Conservation (phyloP, 73 alveolate genomes). For the Paramecium pentaurelia region DNA sequence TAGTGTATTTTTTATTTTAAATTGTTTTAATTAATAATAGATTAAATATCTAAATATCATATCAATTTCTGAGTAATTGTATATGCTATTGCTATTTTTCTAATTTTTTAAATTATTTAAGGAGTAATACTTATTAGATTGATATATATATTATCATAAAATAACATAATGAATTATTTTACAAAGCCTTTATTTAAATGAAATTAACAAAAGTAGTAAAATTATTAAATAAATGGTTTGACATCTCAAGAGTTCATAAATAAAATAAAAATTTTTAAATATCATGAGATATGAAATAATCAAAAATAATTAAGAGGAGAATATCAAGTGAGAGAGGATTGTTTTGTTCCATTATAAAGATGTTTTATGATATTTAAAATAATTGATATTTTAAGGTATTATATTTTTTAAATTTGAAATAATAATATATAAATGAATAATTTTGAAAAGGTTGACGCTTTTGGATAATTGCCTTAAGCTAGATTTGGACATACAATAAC, state of each 20-base stretch:
- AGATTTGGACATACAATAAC: conserved; percentile 95
- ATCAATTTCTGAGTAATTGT: too few species aligned
- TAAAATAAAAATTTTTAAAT: background rate
- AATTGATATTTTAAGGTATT: background rate
- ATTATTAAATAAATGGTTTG: background rate
- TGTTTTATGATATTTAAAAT: background rate
- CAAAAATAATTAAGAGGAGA: background rate
- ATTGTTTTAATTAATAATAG: too few species aligned
- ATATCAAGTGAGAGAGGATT: background rate
- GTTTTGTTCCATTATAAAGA: background rate
- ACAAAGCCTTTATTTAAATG: too few species aligned
- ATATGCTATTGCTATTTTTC: too few species aligned
- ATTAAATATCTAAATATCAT: too few species aligned
- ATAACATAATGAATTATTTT: too few species aligned
- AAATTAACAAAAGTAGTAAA: too few species aligned
- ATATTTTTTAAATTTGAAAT: background rate
- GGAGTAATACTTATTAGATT: too few species aligned
- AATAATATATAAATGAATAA: background rate
- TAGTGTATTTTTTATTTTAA: too few species aligned
- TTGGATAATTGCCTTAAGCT: conserved; percentile 75
- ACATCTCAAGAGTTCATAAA: background rate
- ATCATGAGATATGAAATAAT: background rate
- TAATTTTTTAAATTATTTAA: too few species aligned
- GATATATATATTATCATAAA: too few species aligned
- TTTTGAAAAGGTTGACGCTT: conserved; percentile 57